A percentile compares a stretch with the other conserved stretches of the same genome.
Conservation (phyloP, 163 green algal genomes). For the Scenedesmus sp. region DNA sequence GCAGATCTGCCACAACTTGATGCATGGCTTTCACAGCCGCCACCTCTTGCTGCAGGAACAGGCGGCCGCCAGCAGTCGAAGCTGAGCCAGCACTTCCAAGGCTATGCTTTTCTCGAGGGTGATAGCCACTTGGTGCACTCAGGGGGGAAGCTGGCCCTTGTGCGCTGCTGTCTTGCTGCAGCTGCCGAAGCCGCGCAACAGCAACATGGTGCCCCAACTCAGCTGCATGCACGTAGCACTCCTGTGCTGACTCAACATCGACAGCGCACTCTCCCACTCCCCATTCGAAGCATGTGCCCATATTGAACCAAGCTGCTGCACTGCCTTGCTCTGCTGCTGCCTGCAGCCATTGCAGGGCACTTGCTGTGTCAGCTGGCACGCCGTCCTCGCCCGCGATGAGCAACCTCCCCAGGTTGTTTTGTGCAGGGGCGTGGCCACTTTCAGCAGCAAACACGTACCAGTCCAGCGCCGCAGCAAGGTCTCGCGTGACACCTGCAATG, state of each 20-base stretch:
- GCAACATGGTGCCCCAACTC: not conserved
- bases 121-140: not conserved
- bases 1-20: not conserved
- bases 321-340: conserved; percentile 22
- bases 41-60: not conserved
- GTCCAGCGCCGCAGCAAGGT: not conserved
- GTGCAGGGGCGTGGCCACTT: not conserved
- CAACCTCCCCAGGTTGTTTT: not conserved
- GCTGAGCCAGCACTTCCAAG: not conserved
- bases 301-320: conserved; percentile 1
- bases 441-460: conserved; percentile 16
- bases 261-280: not conserved
- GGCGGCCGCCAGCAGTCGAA: not conserved
- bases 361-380: not conserved
- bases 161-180: not conserved
- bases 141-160: not conserved
- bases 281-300: not conserved
- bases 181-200: not conserved
- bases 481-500: not conserved
- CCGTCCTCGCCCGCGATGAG: not conserved
- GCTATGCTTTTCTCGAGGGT: not conserved
- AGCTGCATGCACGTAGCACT: not conserved
- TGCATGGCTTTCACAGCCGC: not conserved
- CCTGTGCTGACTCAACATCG: not conserved
- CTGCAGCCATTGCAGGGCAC: not conserved